phyloP scores from a whole-genome alignment of 202 grass and related monocot species.

The Zoysia matrella region DNA sequence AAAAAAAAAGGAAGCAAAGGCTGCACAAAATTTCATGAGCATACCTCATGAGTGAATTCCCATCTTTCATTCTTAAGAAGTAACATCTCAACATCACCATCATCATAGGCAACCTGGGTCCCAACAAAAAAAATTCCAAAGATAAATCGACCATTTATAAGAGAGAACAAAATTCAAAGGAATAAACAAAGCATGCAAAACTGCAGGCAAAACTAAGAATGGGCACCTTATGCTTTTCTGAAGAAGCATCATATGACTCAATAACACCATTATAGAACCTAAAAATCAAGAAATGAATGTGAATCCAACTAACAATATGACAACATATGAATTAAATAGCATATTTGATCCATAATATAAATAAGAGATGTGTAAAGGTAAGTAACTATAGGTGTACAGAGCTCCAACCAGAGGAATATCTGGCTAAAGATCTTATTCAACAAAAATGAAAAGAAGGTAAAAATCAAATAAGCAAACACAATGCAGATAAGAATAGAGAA shows the following conservation, averaged over 20 bases:
- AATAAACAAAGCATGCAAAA: slow-evolving; percentile 8
- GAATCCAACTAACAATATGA: slow-evolving; percentile 32
- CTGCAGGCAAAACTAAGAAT: not conserved
- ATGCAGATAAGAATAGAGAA: slow-evolving; percentile 2
- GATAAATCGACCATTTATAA: not conserved
- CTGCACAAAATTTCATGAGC: slow-evolving; percentile 2
- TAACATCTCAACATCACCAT: slow-evolving; percentile 77
- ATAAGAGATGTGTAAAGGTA: slow-evolving; percentile 10
- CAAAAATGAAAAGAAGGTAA: not conserved
- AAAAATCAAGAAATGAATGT: slow-evolving; percentile 44
- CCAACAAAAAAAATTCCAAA: not conserved
- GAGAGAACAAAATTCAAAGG: slow-evolving; percentile 17
- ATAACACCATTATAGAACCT: slow-evolving; percentile 76
- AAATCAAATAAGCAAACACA: slow-evolving; percentile 4
- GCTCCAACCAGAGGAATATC: not conserved
- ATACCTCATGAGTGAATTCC: slow-evolving; percentile 61
- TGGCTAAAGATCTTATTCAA: slow-evolving; percentile 13
- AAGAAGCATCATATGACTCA: slow-evolving; percentile 42
- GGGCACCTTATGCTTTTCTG: slow-evolving; percentile 66
- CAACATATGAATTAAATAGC: slow-evolving; percentile 26
- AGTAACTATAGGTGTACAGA: slow-evolving; percentile 7
- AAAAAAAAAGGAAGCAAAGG: slow-evolving; percentile 8
- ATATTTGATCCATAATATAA: slow-evolving; percentile 16
- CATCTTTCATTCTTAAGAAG: slow-evolving; percentile 66
- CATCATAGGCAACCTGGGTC: slow-evolving; percentile 73